phyloP scores from a whole-genome alignment of 768 basidiomycete genomes.

The Rhizopogon vinicolor region DNA sequence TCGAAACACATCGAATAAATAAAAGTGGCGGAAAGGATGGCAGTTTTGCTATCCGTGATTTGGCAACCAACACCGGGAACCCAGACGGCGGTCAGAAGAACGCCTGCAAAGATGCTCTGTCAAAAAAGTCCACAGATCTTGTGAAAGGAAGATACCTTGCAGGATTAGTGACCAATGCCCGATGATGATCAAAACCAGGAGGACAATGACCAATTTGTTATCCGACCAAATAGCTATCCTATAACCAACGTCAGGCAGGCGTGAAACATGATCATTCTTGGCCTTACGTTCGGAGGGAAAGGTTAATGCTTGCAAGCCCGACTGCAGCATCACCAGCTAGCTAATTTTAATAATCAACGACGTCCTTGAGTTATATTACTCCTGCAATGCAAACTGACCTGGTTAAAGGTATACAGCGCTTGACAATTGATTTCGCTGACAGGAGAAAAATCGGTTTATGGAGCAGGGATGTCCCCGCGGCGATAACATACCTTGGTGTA shows the following conservation, averaged over 20 bases:
- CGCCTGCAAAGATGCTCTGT: conserved; percentile 31
- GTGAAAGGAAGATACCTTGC: conserved; percentile 37
- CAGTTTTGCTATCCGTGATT: conserved; percentile 58
- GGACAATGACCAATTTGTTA: conserved; percentile 44
- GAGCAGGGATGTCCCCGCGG: background rate
- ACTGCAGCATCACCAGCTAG: conserved; percentile 40
- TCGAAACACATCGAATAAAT: conserved; percentile 79
- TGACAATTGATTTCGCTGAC: conserved; percentile 39
- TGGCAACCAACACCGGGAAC: conserved; percentile 41
- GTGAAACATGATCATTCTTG: background rate
- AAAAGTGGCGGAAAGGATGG: conserved; percentile 61
- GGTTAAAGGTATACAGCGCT: conserved; percentile 42
- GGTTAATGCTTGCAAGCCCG: conserved; percentile 42
- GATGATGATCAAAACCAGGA: conserved; percentile 50
- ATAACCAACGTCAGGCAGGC: conserved; percentile 1
- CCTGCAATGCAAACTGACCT: conserved; percentile 24
- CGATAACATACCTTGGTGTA: conserved; percentile 22
- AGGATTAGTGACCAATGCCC: conserved; percentile 71
- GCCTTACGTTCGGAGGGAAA: conserved; percentile 40
- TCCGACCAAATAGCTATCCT: conserved; percentile 67
- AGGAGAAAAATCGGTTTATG: background rate
- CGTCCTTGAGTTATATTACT: background rate
- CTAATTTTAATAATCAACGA: conserved; percentile 12
- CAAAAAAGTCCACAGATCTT: background rate
- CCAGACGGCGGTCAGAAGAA: conserved; percentile 58